These are phyloP conservation scores for Fraxinus americana DNA, from an alignment of 257 asterid species.

Conservation along the genomic window DNA sequence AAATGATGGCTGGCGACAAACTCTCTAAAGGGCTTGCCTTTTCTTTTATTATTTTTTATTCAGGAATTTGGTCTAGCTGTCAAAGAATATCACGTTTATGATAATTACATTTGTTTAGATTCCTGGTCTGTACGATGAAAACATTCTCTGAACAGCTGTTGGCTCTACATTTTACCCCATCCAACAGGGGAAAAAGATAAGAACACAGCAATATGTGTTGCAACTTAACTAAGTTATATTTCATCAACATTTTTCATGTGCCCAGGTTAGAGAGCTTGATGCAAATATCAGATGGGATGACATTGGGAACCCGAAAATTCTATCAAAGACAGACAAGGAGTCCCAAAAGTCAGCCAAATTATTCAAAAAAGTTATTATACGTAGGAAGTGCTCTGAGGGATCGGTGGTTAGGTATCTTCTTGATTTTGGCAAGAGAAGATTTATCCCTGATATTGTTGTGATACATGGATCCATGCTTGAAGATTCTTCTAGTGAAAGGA, in stretches of 20 bases:
- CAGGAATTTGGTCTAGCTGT: conserved; percentile 3
- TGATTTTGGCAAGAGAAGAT: conserved; percentile 94
- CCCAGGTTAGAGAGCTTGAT: conserved; percentile 90
- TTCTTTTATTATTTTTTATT: conserved; percentile 12
- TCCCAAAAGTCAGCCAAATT: conserved; percentile 62
- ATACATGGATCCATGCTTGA: conserved; percentile 67
- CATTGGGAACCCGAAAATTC: conserved; percentile 56
- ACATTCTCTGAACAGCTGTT: conserved; percentile 10
- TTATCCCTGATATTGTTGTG: conserved; percentile 80
- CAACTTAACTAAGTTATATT: conserved; percentile 22
- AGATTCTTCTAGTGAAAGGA: conserved; percentile 63
- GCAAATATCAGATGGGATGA: conserved; percentile 85
- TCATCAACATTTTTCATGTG: conserved; percentile 26
- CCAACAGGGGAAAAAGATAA: conserved; percentile 14
- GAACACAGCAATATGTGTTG: conserved; percentile 15
- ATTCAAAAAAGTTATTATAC: conserved; percentile 75
- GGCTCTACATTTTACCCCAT: conserved; percentile 1
- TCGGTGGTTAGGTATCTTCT: conserved; percentile 67
- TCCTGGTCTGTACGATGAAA: conserved; percentile 21
- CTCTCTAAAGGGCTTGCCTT: conserved; percentile 10
- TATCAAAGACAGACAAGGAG: conserved; percentile 56
- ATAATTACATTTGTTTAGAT: conserved; percentile 1
- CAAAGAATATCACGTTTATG: conserved; percentile 6
- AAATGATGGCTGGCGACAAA: conserved; percentile 10
- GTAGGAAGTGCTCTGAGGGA: conserved; percentile 75